phyloP scores from a whole-genome alignment of 306 rosid species.

The Fragaria nilgerrensis region DNA sequence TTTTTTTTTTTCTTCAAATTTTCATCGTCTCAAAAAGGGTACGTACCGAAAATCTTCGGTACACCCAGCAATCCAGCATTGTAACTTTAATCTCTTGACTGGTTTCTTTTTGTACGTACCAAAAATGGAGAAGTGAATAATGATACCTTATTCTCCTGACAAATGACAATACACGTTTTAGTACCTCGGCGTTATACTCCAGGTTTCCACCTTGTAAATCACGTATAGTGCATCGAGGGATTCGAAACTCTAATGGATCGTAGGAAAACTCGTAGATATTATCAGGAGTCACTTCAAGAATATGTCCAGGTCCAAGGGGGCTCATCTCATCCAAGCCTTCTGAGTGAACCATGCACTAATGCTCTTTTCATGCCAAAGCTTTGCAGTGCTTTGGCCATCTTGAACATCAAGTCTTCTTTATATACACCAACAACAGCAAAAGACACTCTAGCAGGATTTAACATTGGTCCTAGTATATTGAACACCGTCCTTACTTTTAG shows the following conservation, averaged over 20 bases:
- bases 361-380: conserved; percentile 88
- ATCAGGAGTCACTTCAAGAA: conserved; percentile 76
- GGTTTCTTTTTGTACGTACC: no score
- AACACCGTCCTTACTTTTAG: conserved; percentile 79
- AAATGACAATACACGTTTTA: conserved; percentile 71
- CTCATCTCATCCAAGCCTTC: conserved; percentile 97
- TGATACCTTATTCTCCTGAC: conserved; percentile 50
- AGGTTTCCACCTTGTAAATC: conserved; percentile 75
- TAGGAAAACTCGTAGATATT: conserved; percentile 62
- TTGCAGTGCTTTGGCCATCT: conserved; percentile 81
- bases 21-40: no score
- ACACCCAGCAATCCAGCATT: no score
- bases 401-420: conserved; percentile 66
- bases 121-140: no score
- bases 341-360: conserved; percentile 91
- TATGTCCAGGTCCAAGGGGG: conserved; percentile 87
- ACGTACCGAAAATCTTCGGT: no score
- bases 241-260: conserved; percentile 81
- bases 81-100: no score
- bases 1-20: no score
- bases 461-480: conserved; percentile 87
- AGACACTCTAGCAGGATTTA: conserved; percentile 86
- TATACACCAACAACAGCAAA: conserved; percentile 93
- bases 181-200: conserved; percentile 56
- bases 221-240: conserved; percentile 74